Conservation (phyloP, 1,284 basidiomycete genomes). For the Takashimella koratensis region DNA sequence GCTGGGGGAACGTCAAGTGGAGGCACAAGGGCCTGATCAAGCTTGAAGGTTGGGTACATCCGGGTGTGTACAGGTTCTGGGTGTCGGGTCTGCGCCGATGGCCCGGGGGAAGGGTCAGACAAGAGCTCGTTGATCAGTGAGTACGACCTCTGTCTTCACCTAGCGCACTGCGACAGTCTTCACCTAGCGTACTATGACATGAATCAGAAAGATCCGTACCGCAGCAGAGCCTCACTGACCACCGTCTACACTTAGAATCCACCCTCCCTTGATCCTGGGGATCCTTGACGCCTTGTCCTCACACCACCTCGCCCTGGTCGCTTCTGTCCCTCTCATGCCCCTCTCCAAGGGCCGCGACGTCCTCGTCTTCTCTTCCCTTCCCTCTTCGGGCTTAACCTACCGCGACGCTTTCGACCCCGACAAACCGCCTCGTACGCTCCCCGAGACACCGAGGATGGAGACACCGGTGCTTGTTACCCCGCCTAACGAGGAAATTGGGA, state of each 20-base stretch:
- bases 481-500: not conserved
- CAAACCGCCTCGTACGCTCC: constrained; percentile 10
- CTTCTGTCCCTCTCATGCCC: constrained; percentile 35
- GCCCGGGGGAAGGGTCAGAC: constrained; percentile 28
- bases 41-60: constrained; percentile 42
- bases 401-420: constrained; percentile 26
- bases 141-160: constrained; percentile 3
- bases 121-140: constrained; percentile 28
- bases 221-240: not conserved
- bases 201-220: not conserved
- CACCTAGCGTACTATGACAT: too few relatives aligned
- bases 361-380: constrained; percentile 35
- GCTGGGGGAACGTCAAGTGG: constrained; percentile 3
- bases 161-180: too few relatives aligned
- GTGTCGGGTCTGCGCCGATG: constrained; percentile 39
- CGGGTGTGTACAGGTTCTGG: constrained; percentile 45
- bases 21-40: constrained; percentile 27
- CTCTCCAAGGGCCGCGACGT: constrained; percentile 34
- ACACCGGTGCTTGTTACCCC: not conserved
- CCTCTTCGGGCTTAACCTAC: constrained; percentile 26
- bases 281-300: constrained; percentile 32
- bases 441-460: not conserved
- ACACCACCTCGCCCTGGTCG: constrained; percentile 28
- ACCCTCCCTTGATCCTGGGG: constrained; percentile 29
- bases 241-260: constrained; percentile 19